Evolutionary conservation across 75 land plant species (phyloP).

Genomic region (Sequoia sempervirens): DNA sequence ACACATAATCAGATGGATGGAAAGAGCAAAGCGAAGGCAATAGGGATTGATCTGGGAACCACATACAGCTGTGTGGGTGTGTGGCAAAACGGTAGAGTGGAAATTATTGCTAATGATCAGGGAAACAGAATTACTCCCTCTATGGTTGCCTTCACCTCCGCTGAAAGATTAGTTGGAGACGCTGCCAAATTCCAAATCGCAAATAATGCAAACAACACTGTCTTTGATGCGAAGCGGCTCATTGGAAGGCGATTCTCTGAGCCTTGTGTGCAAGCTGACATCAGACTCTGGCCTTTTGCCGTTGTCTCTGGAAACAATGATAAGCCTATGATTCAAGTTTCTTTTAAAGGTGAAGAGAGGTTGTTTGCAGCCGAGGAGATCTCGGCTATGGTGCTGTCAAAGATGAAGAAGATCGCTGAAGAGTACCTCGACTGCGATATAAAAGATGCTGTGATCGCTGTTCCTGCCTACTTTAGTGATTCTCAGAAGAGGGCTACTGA

Average conservation of each 20-base stretch:
- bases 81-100: background rate
- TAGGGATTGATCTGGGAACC: slow-evolving; percentile 8
- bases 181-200: slow-evolving; percentile 32
- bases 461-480: slow-evolving; percentile 7
- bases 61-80: too few relatives aligned
- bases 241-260: slow-evolving; percentile 33
- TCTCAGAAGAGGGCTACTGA: slow-evolving; percentile 28
- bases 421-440: slow-evolving; percentile 6
- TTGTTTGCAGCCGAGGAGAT: slow-evolving; percentile 28
- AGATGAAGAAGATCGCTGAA: slow-evolving; percentile 20
- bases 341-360: slow-evolving; percentile 14
- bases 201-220: slow-evolving; percentile 20
- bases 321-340: slow-evolving; percentile 11
- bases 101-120: slow-evolving; percentile 32
- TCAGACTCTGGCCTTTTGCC: slow-evolving; percentile 26
- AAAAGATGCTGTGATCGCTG: slow-evolving; percentile 19
- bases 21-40: too few relatives aligned
- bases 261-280: slow-evolving; percentile 25
- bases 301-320: slow-evolving; percentile 5
- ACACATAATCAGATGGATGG: too few relatives aligned
- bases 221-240: slow-evolving; percentile 33
- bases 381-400: slow-evolving; percentile 19
- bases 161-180: slow-evolving; percentile 5
- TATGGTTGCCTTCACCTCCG: slow-evolving; percentile 35
- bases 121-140: slow-evolving; percentile 39